Conservation (phyloP, 2,329 filamentous ascomycete species). For the Penicillium griseofulvum region DNA sequence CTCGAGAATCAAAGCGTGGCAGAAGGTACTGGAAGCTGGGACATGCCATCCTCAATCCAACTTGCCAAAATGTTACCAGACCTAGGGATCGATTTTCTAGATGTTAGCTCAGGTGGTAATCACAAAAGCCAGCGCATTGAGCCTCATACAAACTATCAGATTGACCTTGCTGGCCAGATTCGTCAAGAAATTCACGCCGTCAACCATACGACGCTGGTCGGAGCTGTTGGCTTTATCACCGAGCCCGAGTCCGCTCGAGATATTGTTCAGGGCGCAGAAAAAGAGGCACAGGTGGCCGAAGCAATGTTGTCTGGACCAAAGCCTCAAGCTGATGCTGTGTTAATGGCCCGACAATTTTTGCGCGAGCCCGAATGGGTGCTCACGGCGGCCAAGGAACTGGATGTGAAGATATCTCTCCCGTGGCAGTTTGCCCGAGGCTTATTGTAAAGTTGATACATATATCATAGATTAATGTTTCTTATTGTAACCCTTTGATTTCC, state of each 20-base stretch:
- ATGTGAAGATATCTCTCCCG: conserved; percentile 50
- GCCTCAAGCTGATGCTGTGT: conserved; percentile 47
- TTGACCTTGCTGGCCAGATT: conserved; percentile 48
- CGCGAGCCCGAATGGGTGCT: conserved; percentile 57
- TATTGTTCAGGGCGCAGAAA: conserved; percentile 42
- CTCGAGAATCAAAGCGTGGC: conserved; percentile 50
- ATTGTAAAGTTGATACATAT: neutral
- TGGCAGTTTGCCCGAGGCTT: conserved; percentile 44
- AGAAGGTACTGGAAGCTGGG: conserved; percentile 37
- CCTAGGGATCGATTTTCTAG: conserved; percentile 46
- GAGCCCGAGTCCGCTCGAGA: conserved; percentile 51
- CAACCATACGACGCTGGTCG: conserved; percentile 47
- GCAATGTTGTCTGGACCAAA: conserved; percentile 26
- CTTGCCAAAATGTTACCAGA: conserved; percentile 43
- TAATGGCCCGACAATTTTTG: conserved; percentile 56
- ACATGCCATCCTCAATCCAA: conserved; percentile 38
- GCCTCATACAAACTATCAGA: conserved; percentile 51
- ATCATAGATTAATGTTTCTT: neutral
- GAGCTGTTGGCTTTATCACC: conserved; percentile 55
- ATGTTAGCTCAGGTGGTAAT: conserved; percentile 49
- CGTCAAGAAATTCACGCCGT: conserved; percentile 38
- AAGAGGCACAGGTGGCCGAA: conserved; percentile 28
- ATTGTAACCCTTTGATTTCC: neutral
- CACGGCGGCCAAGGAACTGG: conserved; percentile 50
- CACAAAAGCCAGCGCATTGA: conserved; percentile 46